Conservation (phyloP, 805 yeast species). For the Diddensiella transvaalensis region DNA sequence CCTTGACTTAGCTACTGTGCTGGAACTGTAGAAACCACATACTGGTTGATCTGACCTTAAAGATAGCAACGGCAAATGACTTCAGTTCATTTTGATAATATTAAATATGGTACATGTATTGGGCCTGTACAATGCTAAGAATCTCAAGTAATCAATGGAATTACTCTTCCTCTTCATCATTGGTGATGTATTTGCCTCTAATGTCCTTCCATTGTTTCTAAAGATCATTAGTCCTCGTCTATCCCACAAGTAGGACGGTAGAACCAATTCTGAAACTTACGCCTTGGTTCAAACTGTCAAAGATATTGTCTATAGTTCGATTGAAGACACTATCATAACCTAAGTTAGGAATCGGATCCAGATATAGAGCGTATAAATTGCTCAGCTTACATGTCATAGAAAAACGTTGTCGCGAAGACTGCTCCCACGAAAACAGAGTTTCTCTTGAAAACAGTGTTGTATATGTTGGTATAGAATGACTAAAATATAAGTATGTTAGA, state of each 20-base stretch:
- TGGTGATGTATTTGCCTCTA: constrained; percentile 23
- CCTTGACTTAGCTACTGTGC: no score
- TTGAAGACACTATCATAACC: constrained; percentile 33
- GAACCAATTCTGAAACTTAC: constrained; percentile 23
- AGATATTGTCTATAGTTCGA: constrained; percentile 34
- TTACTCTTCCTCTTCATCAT: constrained; percentile 24
- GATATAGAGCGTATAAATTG: not conserved
- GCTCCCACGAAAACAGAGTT: constrained; percentile 85
- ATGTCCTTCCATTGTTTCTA: constrained; percentile 34
- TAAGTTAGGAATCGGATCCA: constrained; percentile 11
- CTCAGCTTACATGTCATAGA: constrained; percentile 46
- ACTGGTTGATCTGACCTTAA: no score
- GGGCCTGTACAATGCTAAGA: no score
- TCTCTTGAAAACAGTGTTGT: constrained; percentile 77
- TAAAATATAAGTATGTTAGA: constrained; percentile 9
- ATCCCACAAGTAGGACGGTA: not conserved
- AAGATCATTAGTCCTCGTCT: not conserved
- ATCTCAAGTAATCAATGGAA: no score
- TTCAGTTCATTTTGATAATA: no score
- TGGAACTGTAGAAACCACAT: no score
- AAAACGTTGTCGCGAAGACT: constrained; percentile 78
- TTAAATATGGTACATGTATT: not conserved
- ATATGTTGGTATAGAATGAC: constrained; percentile 45
- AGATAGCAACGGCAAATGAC: no score
- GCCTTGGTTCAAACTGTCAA: constrained; percentile 37